These are phyloP conservation scores for Clitocybe nebularis DNA, from an alignment of 1,284 basidiomycete species.

Conservation along the genomic window DNA sequence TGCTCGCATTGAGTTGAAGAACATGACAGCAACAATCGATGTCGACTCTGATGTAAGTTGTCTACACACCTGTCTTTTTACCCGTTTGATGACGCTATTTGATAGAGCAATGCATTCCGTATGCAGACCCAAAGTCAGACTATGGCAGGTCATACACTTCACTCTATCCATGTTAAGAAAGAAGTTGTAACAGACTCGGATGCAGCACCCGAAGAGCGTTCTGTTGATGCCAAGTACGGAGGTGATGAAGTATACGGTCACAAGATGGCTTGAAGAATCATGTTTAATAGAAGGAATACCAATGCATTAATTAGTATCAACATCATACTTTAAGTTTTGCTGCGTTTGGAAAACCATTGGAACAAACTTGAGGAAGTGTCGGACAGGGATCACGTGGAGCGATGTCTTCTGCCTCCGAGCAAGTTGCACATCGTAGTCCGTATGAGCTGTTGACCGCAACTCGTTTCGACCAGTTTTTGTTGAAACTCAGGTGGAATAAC, in stretches of 20 bases:
- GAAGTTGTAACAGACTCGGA: slow-evolving; percentile 26
- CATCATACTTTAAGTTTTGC: not conserved
- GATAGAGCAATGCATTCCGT: slow-evolving; percentile 24
- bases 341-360: not conserved
- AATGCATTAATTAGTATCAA: not conserved
- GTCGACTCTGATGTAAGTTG: slow-evolving; percentile 29
- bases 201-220: slow-evolving; percentile 17
- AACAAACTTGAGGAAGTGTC: not conserved
- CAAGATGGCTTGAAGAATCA: slow-evolving; percentile 8
- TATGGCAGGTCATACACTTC: slow-evolving; percentile 22
- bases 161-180: slow-evolving; percentile 31
- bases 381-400: not conserved
- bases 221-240: slow-evolving; percentile 25
- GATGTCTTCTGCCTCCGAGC: slow-evolving; percentile 7
- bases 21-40: slow-evolving; percentile 23
- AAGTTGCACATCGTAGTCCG: slow-evolving; percentile 1
- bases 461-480: slow-evolving; percentile 52
- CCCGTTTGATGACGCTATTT: not conserved
- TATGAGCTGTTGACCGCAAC: slow-evolving; percentile 51
- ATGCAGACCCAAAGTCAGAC: slow-evolving; percentile 29
- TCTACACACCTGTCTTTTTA: not conserved
- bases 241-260: slow-evolving; percentile 14
- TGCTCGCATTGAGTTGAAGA: slow-evolving; percentile 29
- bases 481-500: slow-evolving; percentile 52
- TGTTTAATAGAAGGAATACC: no score